phyloP scores from a whole-genome alignment of 164 flowering plant species.

The Echeveria elegans region DNA sequence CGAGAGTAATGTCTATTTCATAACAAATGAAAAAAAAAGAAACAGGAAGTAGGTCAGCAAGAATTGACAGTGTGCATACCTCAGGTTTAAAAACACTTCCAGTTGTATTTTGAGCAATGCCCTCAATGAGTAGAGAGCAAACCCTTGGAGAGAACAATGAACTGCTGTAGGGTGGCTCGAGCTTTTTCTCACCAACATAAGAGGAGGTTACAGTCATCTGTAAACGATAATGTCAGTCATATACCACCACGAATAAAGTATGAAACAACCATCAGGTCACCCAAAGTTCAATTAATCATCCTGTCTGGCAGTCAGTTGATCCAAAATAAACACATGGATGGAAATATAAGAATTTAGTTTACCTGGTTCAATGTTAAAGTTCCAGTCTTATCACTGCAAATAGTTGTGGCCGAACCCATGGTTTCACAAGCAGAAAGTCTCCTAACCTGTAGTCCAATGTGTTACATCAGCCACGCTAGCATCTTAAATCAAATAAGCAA shows the following conservation, averaged over 20 bases:
- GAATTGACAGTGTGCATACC: constrained; percentile 24
- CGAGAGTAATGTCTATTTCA: no score
- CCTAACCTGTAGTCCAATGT: constrained; percentile 46
- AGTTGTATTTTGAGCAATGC: constrained; percentile 76
- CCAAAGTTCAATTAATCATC: not conserved
- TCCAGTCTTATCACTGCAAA: constrained; percentile 98
- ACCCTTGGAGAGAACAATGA: constrained; percentile 32
- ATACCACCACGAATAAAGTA: not conserved
- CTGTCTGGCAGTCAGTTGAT: not conserved
- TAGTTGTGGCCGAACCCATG: constrained; percentile 98
- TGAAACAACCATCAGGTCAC: not conserved
- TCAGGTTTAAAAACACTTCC: constrained; percentile 79
- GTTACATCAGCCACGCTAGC: not conserved
- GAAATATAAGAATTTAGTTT: not conserved
- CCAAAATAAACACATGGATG: not conserved
- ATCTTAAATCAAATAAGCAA: not conserved
- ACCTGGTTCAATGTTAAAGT: constrained; percentile 90
- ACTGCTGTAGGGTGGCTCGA: constrained; percentile 40
- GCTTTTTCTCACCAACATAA: constrained; percentile 51
- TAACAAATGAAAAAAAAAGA: not conserved
- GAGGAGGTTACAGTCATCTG: constrained; percentile 88
- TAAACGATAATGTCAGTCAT: constrained; percentile 2
- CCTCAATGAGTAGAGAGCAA: constrained; percentile 56
- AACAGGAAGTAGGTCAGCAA: not conserved
- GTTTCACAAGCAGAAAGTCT: constrained; percentile 99